Base-by-base conservation (phyloP, 495 filamentous ascomycete genomes). In the Lasiosphaeria miniovina region DNA sequence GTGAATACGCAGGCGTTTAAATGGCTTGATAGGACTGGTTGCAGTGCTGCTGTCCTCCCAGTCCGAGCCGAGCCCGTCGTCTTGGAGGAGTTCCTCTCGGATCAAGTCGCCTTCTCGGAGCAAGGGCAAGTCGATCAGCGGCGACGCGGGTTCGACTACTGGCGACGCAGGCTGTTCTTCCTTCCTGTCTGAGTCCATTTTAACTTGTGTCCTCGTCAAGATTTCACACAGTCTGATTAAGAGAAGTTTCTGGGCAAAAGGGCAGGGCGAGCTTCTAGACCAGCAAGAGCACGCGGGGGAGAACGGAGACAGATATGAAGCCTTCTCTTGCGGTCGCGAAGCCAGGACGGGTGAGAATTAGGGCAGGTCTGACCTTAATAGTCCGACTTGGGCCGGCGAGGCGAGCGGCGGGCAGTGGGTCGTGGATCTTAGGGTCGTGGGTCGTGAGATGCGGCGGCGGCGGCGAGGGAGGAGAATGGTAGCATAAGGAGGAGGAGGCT, bases 141-240 rank as follows among this genome's bases (percentile, higher is more conserved):
- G 58, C 17, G 61, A 57, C 8, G 24, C 24, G 24, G 24, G 24
- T 24, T 55, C 43, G 54, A n/a, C 40, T 24, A 52, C 14, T 24
- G 17, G 36, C 17, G 46, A 31, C 24, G 59, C 36, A 24, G 59
- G 52, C 38, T 61, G 40, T 31, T 63, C 57, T 59, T 62, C 55
- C 41, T 61, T 61, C 49, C 52, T 52, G 60, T 63, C 61, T 64
- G 61, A 31, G 56, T 67, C 54, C 67, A 67, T 69, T 69, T 69
- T 69, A 62, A 65, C 59, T 55, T 17, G 11, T 50, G 11, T 49
- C 49, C 36, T 50, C 24, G 38, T 24, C 24, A 24, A 24, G 24
- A 24, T 24, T 24, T 24, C 24, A 24, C 24, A 24, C 40, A n/a
- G 40, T 45, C 40, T 45, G 40, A 45, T n/a, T 24, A 24, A 24